Evolutionary conservation across 768 basidiomycete species (phyloP), one percentile per base, ranked within the genome.

Genomic region (Hortiboletus campestris): DNA sequence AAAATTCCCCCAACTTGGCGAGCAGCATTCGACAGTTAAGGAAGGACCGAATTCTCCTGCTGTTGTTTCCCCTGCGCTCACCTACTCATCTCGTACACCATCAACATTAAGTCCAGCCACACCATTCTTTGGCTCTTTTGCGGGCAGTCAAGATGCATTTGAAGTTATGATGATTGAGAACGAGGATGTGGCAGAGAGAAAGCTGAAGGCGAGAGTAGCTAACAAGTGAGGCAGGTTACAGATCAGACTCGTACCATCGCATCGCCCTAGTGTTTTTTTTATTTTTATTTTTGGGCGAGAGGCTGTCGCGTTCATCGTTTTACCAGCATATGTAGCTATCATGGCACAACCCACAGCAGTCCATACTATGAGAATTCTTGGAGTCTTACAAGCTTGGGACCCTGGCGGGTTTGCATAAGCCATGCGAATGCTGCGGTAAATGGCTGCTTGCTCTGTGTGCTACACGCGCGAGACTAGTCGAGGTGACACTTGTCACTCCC

Each of bases 81-180:
- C 84, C 16, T 88, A 84, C 63, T 83, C 84, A n/a, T 83, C 79
- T 20, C 74, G 76, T 42, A 84, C 85, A 28, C 81, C 84, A 16
- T 82, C 84, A 38, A 86, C 84, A 29, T 75, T 87, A 51, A 88
- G 86, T 64, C 86, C 86, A 17, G 80, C 84, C 12, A 88, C 86
- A 12, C 86, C 86, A 12, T 88, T 86, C 72, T 84, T 87, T 70
- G 80, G 81, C 28, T 80, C 82, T 9, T 86, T 88, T 64, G 46
- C 46, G 19, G 52, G 66, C 20, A 56, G 59, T 31, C 63, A 68
- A 48, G 75, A 74, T 25, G 57, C 50, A 22, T 76, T 73, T 56
- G 72, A 70, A 19, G 59, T 55, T 31, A 40, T 62, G 59, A 53
- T 59, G 35, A 53, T 55, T 42, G 68, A 64, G 22, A 56, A 40